Conservation (phyloP, 805 yeast species). For the Schizosaccharomyces pombe region DNA sequence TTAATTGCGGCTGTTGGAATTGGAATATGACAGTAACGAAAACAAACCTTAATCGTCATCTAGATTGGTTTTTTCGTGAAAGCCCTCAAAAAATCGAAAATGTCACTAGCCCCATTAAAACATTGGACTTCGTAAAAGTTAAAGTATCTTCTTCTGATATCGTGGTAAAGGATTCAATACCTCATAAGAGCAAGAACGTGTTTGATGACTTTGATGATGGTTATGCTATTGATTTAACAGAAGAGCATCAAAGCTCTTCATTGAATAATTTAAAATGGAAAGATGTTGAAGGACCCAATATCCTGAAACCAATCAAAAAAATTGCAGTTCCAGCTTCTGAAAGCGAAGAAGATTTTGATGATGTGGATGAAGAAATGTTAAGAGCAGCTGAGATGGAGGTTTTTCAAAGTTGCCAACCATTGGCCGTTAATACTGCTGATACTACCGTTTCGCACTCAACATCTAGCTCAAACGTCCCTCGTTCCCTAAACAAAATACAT, state of each 20-base stretch:
- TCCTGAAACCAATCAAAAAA: background rate
- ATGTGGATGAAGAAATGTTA: background rate
- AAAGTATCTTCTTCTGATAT: background rate
- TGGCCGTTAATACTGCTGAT: too few species aligned
- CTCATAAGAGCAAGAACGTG: background rate
- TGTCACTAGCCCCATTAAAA: background rate
- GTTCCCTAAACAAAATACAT: too few species aligned
- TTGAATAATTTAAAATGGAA: background rate
- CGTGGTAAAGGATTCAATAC: background rate
- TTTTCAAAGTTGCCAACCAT: too few species aligned
- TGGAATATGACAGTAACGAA: background rate
- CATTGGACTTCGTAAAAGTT: background rate
- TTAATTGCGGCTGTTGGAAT: background rate
- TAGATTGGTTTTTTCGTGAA: slow-evolving; percentile 1
- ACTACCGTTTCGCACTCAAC: too few species aligned
- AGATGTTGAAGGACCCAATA: background rate
- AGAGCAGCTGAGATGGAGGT: background rate
- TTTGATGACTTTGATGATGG: background rate
- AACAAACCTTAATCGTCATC: slow-evolving; percentile 2
- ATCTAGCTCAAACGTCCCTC: too few species aligned
- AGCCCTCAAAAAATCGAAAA: background rate
- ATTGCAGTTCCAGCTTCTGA: background rate
- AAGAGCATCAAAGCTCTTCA: background rate
- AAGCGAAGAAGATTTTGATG: background rate
- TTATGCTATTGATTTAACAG: background rate